Evolutionary conservation across 2,329 filamentous ascomycete genomes (phyloP), one percentile per base, ranked within the genome.

Genomic region (Hypoxylon sp.): DNA sequence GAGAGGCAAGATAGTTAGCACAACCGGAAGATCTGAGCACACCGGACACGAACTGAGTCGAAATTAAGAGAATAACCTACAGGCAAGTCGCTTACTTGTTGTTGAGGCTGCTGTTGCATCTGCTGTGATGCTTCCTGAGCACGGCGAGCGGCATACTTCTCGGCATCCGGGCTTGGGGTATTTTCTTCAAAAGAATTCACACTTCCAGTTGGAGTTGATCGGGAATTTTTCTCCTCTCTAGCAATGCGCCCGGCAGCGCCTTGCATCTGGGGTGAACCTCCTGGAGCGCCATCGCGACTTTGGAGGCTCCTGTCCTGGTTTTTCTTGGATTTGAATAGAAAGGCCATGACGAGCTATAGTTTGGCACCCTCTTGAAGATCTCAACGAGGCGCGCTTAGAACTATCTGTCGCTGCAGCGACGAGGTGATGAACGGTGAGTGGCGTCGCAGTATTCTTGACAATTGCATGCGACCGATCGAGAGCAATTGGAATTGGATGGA

Each of bases 281-380:
- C 78, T 24, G 80, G 74, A 64, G 79, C 80, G 54, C 82, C 85
- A 74, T 88, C 86, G 75, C 86, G 85, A 75, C 82, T 85, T 55
- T 82, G 80, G 70, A 85, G 76, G 61, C 80, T 81, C 75, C 88
- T 86, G 73, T 90, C 88, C 78, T 91, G 89, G 75, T 87, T 85
- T 80, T 92, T 93, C 81, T 93, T 93, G 60, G 89, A 92, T 79
- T 93, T 93, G 83, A 93, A 93, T 67, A 93, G 85, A 79, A 93
- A 93, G 71, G 91, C 89, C 91, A 93, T 93, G 79, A 78, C 83
- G 78, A 75, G 73, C 79, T 75, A 77, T 73, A 74, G 76, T 74
- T 78, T 68, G 77, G 78, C 77, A 64, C 64, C 61, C 64, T 68
- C 45, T n/a, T 30, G 51, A 76, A 73, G 73, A 76, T 75, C 78